phyloP scores from a whole-genome alignment of 2,329 filamentous ascomycete genomes.

The Nigrospora sphaerica region DNA sequence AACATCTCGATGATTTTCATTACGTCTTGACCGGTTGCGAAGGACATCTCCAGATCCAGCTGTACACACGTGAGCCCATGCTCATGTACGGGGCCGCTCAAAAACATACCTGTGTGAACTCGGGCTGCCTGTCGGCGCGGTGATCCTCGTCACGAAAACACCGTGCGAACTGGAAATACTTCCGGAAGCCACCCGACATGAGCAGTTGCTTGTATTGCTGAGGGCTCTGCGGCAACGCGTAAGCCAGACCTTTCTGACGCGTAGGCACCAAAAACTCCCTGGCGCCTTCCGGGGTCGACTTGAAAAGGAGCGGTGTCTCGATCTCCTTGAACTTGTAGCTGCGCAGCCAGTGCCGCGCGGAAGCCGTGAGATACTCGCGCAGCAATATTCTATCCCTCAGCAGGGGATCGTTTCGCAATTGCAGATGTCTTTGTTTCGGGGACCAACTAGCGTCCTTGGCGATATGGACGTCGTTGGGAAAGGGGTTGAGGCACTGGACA shows the following conservation, averaged over 20 bases:
- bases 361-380: constrained; percentile 47
- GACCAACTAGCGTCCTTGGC: constrained; percentile 68
- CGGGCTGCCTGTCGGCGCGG: constrained; percentile 85
- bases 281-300: constrained; percentile 93
- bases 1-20: constrained; percentile 50
- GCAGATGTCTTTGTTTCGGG: constrained; percentile 70
- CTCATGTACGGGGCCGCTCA: not conserved
- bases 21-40: constrained; percentile 65
- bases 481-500: constrained; percentile 63
- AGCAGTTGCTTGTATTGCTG: constrained; percentile 98
- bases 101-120: constrained; percentile 75
- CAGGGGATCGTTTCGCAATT: constrained; percentile 67
- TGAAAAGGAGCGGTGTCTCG: constrained; percentile 92
- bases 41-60: constrained; percentile 92
- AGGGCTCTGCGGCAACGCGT: constrained; percentile 90
- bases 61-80: constrained; percentile 25
- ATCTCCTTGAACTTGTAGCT: constrained; percentile 59
- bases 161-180: constrained; percentile 87
- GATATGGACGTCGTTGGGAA: constrained; percentile 70
- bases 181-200: constrained; percentile 79
- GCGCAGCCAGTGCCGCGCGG: constrained; percentile 29
- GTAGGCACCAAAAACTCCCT: constrained; percentile 93
- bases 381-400: constrained; percentile 64
- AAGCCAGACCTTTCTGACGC: constrained; percentile 65
- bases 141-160: constrained; percentile 96